Percentiles rank a stretch among this genome's conserved stretches.
Conservation (phyloP, 2,329 filamentous ascomycete species). For the Endoconidiophora laricicola region DNA sequence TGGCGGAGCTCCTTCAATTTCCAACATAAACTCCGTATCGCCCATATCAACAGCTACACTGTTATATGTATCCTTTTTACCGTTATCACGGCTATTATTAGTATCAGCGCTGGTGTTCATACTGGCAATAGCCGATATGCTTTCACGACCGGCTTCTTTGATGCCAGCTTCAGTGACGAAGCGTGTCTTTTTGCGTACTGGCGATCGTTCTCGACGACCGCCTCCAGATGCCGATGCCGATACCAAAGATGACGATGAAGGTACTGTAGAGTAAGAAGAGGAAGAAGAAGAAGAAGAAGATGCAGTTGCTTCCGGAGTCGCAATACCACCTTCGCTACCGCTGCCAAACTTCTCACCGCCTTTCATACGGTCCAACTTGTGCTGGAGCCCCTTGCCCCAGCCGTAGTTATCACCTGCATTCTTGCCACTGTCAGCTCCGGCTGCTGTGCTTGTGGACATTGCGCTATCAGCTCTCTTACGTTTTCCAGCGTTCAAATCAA, state of each 20-base stretch:
- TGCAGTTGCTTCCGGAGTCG: conserved; percentile 18
- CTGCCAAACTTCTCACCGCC: conserved; percentile 34
- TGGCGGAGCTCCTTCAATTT: conserved; percentile 12
- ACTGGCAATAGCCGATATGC: conserved; percentile 32
- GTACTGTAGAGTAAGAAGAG: no score
- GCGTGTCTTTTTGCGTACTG: conserved; percentile 56
- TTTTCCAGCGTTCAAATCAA: conserved; percentile 44
- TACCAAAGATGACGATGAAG: not conserved
- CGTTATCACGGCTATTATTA: not conserved
- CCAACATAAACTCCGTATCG: conserved; percentile 10
- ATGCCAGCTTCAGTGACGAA: conserved; percentile 67
- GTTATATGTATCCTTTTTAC: not conserved
- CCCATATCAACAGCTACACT: conserved; percentile 4
- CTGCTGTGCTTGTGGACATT: conserved; percentile 20
- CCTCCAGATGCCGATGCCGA: not conserved
- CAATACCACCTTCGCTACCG: conserved; percentile 14
- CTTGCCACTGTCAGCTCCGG: conserved; percentile 15
- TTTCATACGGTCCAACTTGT: conserved; percentile 45
- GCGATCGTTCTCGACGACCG: conserved; percentile 21
- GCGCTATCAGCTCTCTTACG: conserved; percentile 40
- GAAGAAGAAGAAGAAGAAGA: no score
- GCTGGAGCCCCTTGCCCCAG: conserved; percentile 38
- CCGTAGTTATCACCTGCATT: conserved; percentile 24
- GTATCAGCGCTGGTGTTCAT: no score
- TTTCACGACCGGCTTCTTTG: conserved; percentile 59